Base-by-base conservation (phyloP, 345 rosid genomes). In the Kernera saxatilis region DNA sequence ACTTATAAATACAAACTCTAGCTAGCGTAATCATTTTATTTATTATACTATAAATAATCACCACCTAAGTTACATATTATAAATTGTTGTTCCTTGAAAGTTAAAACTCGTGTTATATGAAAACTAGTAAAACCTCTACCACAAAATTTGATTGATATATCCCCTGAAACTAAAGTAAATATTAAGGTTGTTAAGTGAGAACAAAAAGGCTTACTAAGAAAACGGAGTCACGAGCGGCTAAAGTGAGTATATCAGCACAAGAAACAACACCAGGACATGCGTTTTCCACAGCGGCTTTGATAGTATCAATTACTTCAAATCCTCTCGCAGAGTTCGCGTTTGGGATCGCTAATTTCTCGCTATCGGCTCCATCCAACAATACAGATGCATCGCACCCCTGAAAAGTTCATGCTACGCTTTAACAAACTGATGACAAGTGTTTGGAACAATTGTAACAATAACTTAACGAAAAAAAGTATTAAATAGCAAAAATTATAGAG, bases 151-250 rank as follows among this genome's bases (percentile, higher is more conserved):
- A 2, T 1, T 51, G 56, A 35, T n/a, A n/a, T n/a, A n/a, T 2
- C 21, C 32, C 18, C 11, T 25, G 39, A 39, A 54, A 32, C 6
- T 17, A 15, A 14, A 14, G 25, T 56, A 18, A 10, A 18, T 10
- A 26, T 50, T 19, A 52, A 17, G 57, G 23, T 0, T 26, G 49
- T 46, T 36, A 21, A 22, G 4, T 4, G 30, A 27, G 46, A 5
- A 21, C 45, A 30, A 40, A 40, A 54, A 75, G 12, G 13, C 88
- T 77, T 79, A 89, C 96, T 29, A 92, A 69, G 74, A 80, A 55
- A 36, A 83, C 87, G 0, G 96, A 86, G 68, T 92, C 96, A 2
- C 96, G 73, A 26, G 98, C 88, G 32, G 91, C 86, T n/a, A 90
- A 57, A 51, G 91, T 53, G 32, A 90, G 70, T 64, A 88, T 83